Percentiles rank a stretch among this genome's conserved stretches.
Conservation (phyloP, 1,284 basidiomycete genomes). For the Malassezia sp. region DNA sequence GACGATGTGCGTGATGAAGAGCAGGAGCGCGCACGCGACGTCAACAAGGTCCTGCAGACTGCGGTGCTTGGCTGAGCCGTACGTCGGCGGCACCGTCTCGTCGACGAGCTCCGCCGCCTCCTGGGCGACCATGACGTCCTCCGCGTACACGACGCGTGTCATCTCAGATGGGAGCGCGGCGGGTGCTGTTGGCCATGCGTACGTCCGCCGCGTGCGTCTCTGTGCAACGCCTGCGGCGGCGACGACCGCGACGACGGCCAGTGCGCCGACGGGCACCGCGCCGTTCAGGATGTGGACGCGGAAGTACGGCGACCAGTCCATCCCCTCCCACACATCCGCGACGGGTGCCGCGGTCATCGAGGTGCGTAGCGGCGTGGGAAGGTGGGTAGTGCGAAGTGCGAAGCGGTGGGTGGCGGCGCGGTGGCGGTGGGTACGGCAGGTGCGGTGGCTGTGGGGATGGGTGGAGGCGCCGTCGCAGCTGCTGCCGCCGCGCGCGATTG, state of each 20-base stretch:
- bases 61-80: no score
- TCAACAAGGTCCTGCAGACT: slow-evolving; percentile 25
- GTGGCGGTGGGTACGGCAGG: no score
- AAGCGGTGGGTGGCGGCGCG: no score
- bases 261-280: background rate
- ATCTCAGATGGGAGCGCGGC: slow-evolving; percentile 35
- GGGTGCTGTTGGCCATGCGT: background rate
- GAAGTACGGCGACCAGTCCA: slow-evolving; percentile 11
- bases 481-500: no score
- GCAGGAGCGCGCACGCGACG: slow-evolving; percentile 17
- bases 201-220: no score
- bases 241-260: background rate
- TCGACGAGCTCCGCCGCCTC: slow-evolving; percentile 4
- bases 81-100: slow-evolving; percentile 1
- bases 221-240: no score
- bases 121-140: slow-evolving; percentile 9
- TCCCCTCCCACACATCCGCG: background rate
- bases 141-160: slow-evolving; percentile 37
- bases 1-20: slow-evolving; percentile 22
- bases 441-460: no score
- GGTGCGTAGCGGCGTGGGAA: no score
- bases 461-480: no score
- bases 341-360: no score
- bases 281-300: slow-evolving; percentile 4
- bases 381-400: no score